phyloP scores from a whole-genome alignment of 257 asterid species.

The Penstemon newberryi region DNA sequence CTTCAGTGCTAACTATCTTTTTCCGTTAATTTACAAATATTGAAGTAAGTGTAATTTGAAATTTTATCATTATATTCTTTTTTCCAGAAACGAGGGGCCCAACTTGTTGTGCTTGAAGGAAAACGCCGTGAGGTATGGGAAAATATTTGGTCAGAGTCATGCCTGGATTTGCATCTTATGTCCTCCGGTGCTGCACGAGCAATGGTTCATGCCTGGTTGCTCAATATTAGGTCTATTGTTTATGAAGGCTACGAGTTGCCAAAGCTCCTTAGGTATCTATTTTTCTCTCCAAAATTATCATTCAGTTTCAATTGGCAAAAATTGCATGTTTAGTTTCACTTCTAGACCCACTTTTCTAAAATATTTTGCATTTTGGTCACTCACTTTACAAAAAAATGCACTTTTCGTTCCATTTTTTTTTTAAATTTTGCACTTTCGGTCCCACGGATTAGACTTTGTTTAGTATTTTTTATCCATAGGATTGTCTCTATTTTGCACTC shows the following conservation, averaged over 20 bases:
- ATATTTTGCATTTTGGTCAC: too few relatives aligned
- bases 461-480: too few relatives aligned
- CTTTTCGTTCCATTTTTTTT: too few relatives aligned
- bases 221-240: constrained; percentile 63
- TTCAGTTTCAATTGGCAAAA: not conserved
- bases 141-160: constrained; percentile 70
- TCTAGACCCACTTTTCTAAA: too few relatives aligned
- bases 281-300: not conserved
- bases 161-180: constrained; percentile 93
- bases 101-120: constrained; percentile 86
- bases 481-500: too few relatives aligned
- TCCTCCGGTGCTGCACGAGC: constrained; percentile 97
- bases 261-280: constrained; percentile 57
- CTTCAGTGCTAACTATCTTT: not conserved
- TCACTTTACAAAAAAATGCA: too few relatives aligned
- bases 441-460: too few relatives aligned
- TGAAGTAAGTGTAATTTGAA: not conserved
- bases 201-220: constrained; percentile 95
- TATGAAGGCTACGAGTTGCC: constrained; percentile 89
- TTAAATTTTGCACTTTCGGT: too few relatives aligned
- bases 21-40: not conserved
- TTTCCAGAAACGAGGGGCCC: constrained; percentile 80
- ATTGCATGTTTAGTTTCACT: not conserved
- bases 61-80: not conserved
- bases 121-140: constrained; percentile 88